Percentiles rank a stretch among this genome's conserved stretches.
These are phyloP conservation scores for Haberlea rhodopensis DNA, from an alignment of 257 asterid genomes.

Conservation along the genomic window DNA sequence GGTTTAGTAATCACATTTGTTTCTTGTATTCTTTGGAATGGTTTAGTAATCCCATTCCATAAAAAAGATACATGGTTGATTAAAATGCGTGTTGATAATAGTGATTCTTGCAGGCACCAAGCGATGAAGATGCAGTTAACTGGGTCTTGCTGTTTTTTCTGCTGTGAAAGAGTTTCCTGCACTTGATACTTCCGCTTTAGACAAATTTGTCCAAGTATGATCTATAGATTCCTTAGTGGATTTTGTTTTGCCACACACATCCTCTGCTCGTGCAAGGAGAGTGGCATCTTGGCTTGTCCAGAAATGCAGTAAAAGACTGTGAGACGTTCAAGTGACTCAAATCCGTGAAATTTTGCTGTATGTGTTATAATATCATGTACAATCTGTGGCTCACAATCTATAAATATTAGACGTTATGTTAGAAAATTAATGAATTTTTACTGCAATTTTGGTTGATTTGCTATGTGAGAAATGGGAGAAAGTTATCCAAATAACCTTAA, in stretches of 20 bases:
- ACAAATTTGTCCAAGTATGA: constrained; percentile 55
- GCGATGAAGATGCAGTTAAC: constrained; percentile 70
- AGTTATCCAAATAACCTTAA: too few species aligned
- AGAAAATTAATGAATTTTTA: not conserved
- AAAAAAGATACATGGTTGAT: constrained; percentile 6
- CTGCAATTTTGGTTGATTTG: constrained; percentile 13
- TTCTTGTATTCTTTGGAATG: constrained; percentile 35
- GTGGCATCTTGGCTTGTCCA: too few species aligned
- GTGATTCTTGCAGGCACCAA: constrained; percentile 57
- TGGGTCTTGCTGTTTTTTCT: constrained; percentile 63
- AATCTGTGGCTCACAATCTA: too few species aligned
- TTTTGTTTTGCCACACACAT: not conserved
- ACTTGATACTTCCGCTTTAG: constrained; percentile 67
- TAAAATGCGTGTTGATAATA: constrained; percentile 12
- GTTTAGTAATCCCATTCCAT: constrained; percentile 27
- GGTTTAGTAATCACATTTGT: constrained; percentile 32
- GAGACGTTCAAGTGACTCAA: too few species aligned
- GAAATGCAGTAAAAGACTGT: too few species aligned
- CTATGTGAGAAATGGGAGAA: not conserved
- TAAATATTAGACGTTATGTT: too few species aligned
- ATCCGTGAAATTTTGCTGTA: too few species aligned
- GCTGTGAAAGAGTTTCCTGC: constrained; percentile 64
- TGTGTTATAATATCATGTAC: too few species aligned
- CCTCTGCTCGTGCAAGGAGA: not conserved
- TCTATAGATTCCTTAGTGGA: constrained; percentile 7